Evolutionary conservation across 2,329 filamentous ascomycete genomes (phyloP), one percentile per base, ranked within the genome.

Genomic region (Aspergillus awamori): DNA sequence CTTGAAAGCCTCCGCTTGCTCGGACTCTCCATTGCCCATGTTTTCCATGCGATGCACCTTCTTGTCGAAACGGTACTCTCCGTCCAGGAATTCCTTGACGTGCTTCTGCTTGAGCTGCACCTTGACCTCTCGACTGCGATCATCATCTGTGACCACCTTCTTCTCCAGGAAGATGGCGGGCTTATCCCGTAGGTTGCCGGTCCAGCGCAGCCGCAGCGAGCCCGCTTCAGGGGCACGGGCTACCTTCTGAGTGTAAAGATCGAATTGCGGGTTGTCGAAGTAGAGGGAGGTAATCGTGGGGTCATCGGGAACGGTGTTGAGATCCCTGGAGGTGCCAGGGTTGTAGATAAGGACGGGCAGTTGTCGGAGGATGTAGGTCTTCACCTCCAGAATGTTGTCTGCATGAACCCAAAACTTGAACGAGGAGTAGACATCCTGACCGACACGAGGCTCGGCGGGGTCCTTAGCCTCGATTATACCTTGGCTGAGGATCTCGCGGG

Each of bases 361-460:
- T 60, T 91, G 91, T 64, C 95, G 91, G 33, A 98, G 86, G 63
- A 99, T 96, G 71, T 92, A 88, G 5, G 95, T 98, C 84, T 98
- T 97, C 75, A 98, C 92, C 80, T 99, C 95, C 68, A 98, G 87
- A 28, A 98, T 83, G 78, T 99, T 98, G 71, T 99, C 95, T 33
- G 88, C 86, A 76, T 99, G 95, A 5, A 99, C 89, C 95, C 95
- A 99, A 81, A 97, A 97, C 78, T 97, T 97, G 79, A 94, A 87
- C 4, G 93, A 92, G 20, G 86, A 91, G 75, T 96, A 97, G 60
- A 84, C 84, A 76, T 93, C 91, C 61, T 78, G 79, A 63, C 82
- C 81, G 57, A 79, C 75, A 45, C 81, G 79, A 11, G 79, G 80
- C 61, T 82, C 79, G 20, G 74, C 75, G 20, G 74, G 65, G 63